Evolutionary conservation across 1,284 basidiomycete species (phyloP).

Genomic region (Tilletia indica): DNA sequence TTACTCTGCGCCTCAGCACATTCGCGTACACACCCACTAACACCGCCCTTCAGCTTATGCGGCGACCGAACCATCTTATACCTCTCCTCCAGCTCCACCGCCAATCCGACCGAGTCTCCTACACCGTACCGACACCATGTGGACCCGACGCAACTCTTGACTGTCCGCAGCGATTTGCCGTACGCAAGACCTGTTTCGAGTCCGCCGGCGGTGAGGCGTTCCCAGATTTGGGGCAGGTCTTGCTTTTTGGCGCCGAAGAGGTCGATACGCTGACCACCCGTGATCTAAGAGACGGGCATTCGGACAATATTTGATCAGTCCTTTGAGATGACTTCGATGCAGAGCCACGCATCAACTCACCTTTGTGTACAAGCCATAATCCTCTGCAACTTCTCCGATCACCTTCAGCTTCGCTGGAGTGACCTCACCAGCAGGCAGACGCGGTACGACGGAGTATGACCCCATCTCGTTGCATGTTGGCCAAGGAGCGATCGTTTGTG

Average conservation of each 20-base stretch:
- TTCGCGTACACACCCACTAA: conserved; percentile 62
- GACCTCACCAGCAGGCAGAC: conserved; percentile 69
- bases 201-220: conserved; percentile 66
- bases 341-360: conserved; percentile 61
- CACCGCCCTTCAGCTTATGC: conserved; percentile 74
- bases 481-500: conserved; percentile 68
- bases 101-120: conserved; percentile 73
- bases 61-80: conserved; percentile 71
- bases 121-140: conserved; percentile 74
- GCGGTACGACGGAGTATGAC: conserved; percentile 72
- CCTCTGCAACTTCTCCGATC: conserved; percentile 70
- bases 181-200: conserved; percentile 77
- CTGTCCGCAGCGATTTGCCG: conserved; percentile 65
- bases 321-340: conserved; percentile 59
- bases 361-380: conserved; percentile 66
- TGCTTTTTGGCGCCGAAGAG: conserved; percentile 73
- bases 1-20: conserved; percentile 60
- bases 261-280: conserved; percentile 67
- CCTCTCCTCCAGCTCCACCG: conserved; percentile 70
- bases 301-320: background rate
- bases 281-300: conserved; percentile 28
- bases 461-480: conserved; percentile 74
- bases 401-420: conserved; percentile 70
- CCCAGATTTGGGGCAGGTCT: conserved; percentile 76
- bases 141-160: conserved; percentile 65